Conservation (phyloP, 805 yeast genomes). For the Dipodascus geniculatus region DNA sequence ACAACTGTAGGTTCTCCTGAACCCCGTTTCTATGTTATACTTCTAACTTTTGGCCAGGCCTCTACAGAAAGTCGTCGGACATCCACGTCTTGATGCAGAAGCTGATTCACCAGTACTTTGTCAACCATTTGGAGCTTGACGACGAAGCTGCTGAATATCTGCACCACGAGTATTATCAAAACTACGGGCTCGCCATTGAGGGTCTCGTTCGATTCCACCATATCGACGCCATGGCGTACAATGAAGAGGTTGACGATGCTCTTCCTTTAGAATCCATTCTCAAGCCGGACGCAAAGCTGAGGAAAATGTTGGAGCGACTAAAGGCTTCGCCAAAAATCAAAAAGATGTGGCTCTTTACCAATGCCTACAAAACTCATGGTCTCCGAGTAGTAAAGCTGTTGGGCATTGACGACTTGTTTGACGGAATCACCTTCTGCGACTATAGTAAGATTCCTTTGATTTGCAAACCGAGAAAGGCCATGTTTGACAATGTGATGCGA, state of each 20-base stretch:
- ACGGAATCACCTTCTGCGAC: conserved; percentile 89
- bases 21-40: background rate
- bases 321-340: conserved; percentile 38
- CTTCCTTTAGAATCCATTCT: conserved; percentile 75
- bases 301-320: conserved; percentile 26
- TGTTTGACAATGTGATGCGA: conserved; percentile 44
- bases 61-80: conserved; percentile 60
- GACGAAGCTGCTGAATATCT: conserved; percentile 66
- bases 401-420: conserved; percentile 88
- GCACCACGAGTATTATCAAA: conserved; percentile 66
- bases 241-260: conserved; percentile 82
- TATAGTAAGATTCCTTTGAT: conserved; percentile 49
- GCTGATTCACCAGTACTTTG: conserved; percentile 73
- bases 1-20: conserved; percentile 45
- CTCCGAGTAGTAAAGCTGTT: conserved; percentile 63
- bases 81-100: conserved; percentile 84
- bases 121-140: conserved; percentile 42
- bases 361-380: conserved; percentile 90
- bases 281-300: conserved; percentile 34
- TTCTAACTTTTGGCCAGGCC: conserved; percentile 16
- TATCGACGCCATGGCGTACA: conserved; percentile 82
- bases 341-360: conserved; percentile 84
- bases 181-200: conserved; percentile 87
- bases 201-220: conserved; percentile 58
- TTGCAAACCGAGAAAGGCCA: conserved; percentile 79